A percentile compares a stretch with the other conserved stretches of the same genome.
Conservation (phyloP, 2,329 filamentous ascomycete genomes). For the Diaporthe sp. region DNA sequence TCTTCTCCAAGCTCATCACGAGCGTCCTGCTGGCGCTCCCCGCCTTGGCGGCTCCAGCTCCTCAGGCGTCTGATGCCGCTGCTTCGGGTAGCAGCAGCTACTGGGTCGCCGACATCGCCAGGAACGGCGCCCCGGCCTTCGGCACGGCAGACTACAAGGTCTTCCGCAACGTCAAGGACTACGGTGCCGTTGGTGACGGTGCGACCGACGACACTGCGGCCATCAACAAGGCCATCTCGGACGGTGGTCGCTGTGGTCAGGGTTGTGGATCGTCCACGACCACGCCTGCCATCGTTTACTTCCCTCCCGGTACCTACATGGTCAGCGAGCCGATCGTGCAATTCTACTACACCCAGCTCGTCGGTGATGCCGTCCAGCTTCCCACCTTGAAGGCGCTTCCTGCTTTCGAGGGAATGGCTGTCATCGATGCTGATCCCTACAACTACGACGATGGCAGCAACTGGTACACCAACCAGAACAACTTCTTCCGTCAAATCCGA, state of each 20-base stretch:
- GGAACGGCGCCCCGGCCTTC: conserved; percentile 78
- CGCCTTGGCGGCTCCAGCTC: conserved; percentile 39
- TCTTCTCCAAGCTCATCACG: conserved; percentile 40
- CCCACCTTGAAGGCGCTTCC: conserved; percentile 82
- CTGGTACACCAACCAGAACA: conserved; percentile 86
- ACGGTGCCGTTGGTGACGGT: conserved; percentile 77
- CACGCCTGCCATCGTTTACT: conserved; percentile 91
- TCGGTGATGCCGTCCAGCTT: conserved; percentile 81
- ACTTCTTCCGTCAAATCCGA: conserved; percentile 87
- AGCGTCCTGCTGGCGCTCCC: conserved; percentile 40
- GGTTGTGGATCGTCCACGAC: conserved; percentile 87
- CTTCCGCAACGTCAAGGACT: conserved; percentile 83
- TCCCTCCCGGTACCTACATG: conserved; percentile 88
- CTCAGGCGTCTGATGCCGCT: conserved; percentile 17
- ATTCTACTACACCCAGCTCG: conserved; percentile 93
- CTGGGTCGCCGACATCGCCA: conserved; percentile 80
- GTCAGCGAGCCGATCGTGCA: conserved; percentile 85
- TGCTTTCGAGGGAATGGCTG: conserved; percentile 84
- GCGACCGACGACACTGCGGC: conserved; percentile 86
- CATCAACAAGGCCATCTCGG: conserved; percentile 86
- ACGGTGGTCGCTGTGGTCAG: conserved; percentile 83
- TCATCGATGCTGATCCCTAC: conserved; percentile 93
- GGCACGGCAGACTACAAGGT: conserved; percentile 74
- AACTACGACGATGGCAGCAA: conserved; percentile 72
- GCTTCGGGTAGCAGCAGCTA: conserved; percentile 58